phyloP scores from a whole-genome alignment of 345 rosid species.

The Capsella bursapastoris region DNA sequence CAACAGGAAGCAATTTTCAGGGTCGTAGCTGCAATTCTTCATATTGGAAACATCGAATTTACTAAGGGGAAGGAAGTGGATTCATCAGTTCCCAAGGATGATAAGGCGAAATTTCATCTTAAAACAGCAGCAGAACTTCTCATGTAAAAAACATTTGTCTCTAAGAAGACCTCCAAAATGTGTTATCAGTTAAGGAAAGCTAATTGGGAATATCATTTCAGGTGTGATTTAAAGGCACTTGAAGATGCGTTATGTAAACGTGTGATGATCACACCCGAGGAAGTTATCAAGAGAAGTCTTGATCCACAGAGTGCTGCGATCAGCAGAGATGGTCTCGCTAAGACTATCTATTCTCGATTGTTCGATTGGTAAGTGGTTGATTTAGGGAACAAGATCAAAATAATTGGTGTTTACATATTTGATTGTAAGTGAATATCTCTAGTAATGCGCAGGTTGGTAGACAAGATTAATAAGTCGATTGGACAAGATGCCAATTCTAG shows the following conservation, averaged over 20 bases:
- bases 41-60: conserved; percentile 83
- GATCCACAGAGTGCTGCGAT: conserved; percentile 86
- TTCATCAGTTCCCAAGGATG: conserved; percentile 87
- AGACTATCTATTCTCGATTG: conserved; percentile 84
- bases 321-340: conserved; percentile 92
- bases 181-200: conserved; percentile 5
- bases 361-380: conserved; percentile 76
- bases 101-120: conserved; percentile 77
- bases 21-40: conserved; percentile 91
- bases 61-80: conserved; percentile 83
- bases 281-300: conserved; percentile 87
- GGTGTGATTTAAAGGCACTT: conserved; percentile 77
- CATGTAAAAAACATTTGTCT: conserved; percentile 51
- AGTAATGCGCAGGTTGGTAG: conserved; percentile 72
- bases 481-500: conserved; percentile 90
- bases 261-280: conserved; percentile 97
- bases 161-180: conserved; percentile 16
- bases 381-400: not conserved
- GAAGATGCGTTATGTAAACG: conserved; percentile 97
- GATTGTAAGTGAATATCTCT: conserved; percentile 29
- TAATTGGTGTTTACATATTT: conserved; percentile 14
- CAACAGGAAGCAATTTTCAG: conserved; percentile 91
- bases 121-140: conserved; percentile 82
- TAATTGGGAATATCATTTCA: conserved; percentile 40
- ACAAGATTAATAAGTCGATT: conserved; percentile 80